Percentiles rank a stretch among this genome's conserved stretches.
Conservation (phyloP, 2,329 filamentous ascomycete species). For the Penicillium crustosum region DNA sequence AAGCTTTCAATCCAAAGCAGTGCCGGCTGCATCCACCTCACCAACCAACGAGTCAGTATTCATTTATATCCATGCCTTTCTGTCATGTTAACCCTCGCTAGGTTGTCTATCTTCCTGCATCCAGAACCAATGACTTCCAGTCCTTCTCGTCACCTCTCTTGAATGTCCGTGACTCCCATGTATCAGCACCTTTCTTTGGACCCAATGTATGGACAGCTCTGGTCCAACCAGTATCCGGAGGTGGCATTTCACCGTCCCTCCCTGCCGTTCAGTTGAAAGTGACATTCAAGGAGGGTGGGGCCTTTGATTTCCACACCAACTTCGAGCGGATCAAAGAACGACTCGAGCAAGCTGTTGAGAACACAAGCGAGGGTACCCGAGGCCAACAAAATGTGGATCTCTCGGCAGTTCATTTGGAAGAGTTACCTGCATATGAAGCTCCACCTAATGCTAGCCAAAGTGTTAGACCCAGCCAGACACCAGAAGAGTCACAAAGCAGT, state of each 20-base stretch:
- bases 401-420: conserved; percentile 73
- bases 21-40: conserved; percentile 74
- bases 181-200: conserved; percentile 87
- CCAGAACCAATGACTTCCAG: conserved; percentile 67
- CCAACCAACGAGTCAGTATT: conserved; percentile 72
- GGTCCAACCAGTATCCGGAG: conserved; percentile 77
- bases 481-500: conserved; percentile 20
- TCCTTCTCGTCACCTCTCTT: conserved; percentile 89
- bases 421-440: conserved; percentile 83
- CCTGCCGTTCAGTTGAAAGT: conserved; percentile 76
- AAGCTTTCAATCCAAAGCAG: conserved; percentile 71
- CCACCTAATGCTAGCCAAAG: conserved; percentile 39
- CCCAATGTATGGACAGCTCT: conserved; percentile 84
- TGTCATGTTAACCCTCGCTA: conserved; percentile 41
- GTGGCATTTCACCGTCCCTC: conserved; percentile 74
- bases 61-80: conserved; percentile 13
- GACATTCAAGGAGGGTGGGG: conserved; percentile 93
- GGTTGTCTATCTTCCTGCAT: conserved; percentile 83
- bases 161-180: conserved; percentile 81
- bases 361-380: conserved; percentile 39
- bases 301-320: conserved; percentile 80
- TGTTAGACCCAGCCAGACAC: conserved; percentile 9
- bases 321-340: conserved; percentile 85
- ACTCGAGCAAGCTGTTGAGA: conserved; percentile 74
- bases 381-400: conserved; percentile 54